Evolutionary conservation across 441 rosid genomes (phyloP).

Genomic region (Hura crepitans): DNA sequence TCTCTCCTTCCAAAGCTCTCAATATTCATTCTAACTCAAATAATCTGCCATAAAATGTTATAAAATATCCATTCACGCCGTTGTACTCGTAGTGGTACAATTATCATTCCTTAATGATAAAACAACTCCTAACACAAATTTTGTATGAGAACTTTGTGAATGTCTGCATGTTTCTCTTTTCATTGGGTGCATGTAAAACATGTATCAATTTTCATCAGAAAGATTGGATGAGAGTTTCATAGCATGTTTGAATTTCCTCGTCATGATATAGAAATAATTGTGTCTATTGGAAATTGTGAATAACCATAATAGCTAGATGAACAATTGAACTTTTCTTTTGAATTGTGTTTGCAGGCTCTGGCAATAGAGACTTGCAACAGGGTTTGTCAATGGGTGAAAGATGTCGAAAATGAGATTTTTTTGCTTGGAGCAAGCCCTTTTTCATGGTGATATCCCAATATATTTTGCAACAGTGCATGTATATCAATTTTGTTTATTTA

Average conservation of each 20-base stretch:
- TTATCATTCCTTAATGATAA: background rate
- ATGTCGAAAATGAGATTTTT: slow-evolving; percentile 90
- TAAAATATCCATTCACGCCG: background rate
- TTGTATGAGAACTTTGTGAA: background rate
- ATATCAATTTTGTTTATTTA: slow-evolving; percentile 28
- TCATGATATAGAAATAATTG: background rate
- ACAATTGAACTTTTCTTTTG: slow-evolving; percentile 7
- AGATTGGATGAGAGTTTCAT: background rate
- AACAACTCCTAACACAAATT: background rate
- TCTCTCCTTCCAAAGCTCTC: too few relatives aligned
- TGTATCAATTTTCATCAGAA: background rate
- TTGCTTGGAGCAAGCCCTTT: slow-evolving; percentile 97
- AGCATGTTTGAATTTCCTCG: background rate
- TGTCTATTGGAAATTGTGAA: background rate
- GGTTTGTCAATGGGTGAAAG: slow-evolving; percentile 91
- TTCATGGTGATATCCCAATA: slow-evolving; percentile 64
- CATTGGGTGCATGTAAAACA: too few relatives aligned
- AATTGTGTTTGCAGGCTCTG: slow-evolving; percentile 48
- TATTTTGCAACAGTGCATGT: slow-evolving; percentile 29
- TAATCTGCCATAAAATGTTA: background rate
- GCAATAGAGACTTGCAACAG: slow-evolving; percentile 93
- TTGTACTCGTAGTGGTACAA: background rate
- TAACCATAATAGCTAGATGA: too few relatives aligned
- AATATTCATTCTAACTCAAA: too few relatives aligned
- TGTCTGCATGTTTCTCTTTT: background rate